Evolutionary conservation across 345 rosid species (phyloP).

Genomic region (Eucalyptus regnans): DNA sequence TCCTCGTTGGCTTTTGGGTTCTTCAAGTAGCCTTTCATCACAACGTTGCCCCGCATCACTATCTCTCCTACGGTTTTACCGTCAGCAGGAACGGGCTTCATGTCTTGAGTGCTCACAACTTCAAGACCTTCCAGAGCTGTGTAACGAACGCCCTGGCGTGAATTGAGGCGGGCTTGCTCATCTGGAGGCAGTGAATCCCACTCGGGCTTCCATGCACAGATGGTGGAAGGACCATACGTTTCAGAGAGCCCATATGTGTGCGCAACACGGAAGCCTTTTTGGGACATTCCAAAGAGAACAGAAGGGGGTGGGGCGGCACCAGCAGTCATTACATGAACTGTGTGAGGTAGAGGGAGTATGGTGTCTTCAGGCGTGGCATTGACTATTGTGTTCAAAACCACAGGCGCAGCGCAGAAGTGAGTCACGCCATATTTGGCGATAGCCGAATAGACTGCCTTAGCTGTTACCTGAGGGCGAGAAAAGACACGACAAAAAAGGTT

Average conservation of each 20-base stretch:
- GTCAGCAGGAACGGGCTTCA: constrained; percentile 71
- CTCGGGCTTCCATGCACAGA: constrained; percentile 91
- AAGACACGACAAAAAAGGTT: neutral
- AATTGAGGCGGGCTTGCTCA: constrained; percentile 66
- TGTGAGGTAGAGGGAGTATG: constrained; percentile 73
- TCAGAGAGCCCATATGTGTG: constrained; percentile 93
- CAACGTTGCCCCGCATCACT: constrained; percentile 67
- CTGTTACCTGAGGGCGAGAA: constrained; percentile 47
- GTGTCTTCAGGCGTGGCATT: constrained; percentile 71
- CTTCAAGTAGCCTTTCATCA: constrained; percentile 89
- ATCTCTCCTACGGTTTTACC: constrained; percentile 83
- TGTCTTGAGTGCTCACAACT: constrained; percentile 43
- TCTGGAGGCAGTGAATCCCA: constrained; percentile 75
- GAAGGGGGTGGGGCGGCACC: constrained; percentile 94
- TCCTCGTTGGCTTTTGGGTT: constrained; percentile 76
- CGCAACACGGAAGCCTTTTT: constrained; percentile 68
- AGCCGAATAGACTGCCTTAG: constrained; percentile 71
- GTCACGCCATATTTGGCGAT: constrained; percentile 64
- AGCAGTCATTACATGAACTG: constrained; percentile 73
- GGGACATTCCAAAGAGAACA: constrained; percentile 55
- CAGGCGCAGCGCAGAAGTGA: constrained; percentile 89
- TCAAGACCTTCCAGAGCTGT: constrained; percentile 61
- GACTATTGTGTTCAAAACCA: constrained; percentile 70
- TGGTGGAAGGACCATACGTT: constrained; percentile 77
- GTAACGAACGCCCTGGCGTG: constrained; percentile 92